Conservation (phyloP, 257 asterid genomes). For the Gentiana dahurica region DNA sequence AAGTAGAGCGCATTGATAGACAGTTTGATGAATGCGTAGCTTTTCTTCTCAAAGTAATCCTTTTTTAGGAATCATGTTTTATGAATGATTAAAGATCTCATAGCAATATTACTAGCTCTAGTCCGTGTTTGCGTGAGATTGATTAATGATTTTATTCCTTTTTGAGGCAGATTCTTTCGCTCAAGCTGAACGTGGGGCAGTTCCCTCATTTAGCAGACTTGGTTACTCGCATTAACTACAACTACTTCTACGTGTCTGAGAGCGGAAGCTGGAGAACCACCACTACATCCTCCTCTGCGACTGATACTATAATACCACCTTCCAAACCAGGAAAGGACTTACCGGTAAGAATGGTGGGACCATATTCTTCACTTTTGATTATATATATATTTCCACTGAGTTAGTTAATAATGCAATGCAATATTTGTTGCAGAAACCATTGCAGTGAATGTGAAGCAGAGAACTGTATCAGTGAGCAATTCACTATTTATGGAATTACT, state of each 20-base stretch:
- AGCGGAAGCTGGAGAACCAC: slow-evolving; percentile 46
- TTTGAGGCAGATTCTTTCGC: slow-evolving; percentile 66
- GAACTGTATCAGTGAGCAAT: neutral
- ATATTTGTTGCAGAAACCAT: slow-evolving; percentile 1
- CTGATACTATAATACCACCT: slow-evolving; percentile 21
- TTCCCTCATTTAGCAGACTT: slow-evolving; percentile 92
- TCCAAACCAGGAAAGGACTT: slow-evolving; percentile 24
- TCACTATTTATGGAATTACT: no score
- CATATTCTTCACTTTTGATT: no score
- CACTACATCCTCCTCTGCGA: slow-evolving; percentile 24
- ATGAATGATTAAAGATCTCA: no score
- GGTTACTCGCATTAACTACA: slow-evolving; percentile 86
- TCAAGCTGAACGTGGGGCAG: slow-evolving; percentile 95
- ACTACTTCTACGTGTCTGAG: slow-evolving; percentile 84
- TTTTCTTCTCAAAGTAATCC: slow-evolving; percentile 79
- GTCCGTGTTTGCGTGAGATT: neutral
- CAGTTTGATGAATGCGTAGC: slow-evolving; percentile 93
- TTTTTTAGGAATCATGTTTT: neutral
- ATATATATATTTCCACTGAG: no score
- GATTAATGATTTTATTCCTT: slow-evolving; percentile 1
- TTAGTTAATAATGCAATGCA: neutral
- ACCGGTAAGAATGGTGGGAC: slow-evolving; percentile 3
- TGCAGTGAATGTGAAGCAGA: neutral
- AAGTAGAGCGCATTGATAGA: slow-evolving; percentile 74
- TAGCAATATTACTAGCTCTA: neutral